These are phyloP conservation scores for Dendrocalamus latiflorus DNA, from an alignment of 202 grass and related monocot species.

Conservation along the genomic window DNA sequence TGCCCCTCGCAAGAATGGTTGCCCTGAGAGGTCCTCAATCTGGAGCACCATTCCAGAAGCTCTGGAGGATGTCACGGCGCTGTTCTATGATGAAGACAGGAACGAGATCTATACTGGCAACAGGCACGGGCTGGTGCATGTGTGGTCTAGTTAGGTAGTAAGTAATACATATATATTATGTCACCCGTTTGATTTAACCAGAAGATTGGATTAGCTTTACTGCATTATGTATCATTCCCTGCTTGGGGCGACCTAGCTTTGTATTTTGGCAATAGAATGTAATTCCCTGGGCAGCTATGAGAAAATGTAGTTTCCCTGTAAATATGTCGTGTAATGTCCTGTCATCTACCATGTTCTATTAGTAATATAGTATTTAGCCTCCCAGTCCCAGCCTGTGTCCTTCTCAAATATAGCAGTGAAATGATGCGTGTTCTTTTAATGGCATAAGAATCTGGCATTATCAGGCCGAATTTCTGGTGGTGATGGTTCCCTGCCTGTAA, in stretches of 20 bases:
- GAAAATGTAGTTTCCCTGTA: constrained; percentile 33
- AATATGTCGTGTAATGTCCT: constrained; percentile 24
- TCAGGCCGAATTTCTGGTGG: neutral
- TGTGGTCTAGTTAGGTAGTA: constrained; percentile 80
- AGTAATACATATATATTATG: constrained; percentile 21
- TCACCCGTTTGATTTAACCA: neutral
- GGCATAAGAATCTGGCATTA: neutral
- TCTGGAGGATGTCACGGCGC: constrained; percentile 71
- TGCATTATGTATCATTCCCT: neutral
- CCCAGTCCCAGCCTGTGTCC: neutral
- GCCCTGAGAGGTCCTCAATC: constrained; percentile 23
- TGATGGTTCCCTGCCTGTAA: neutral
- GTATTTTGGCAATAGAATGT: constrained; percentile 24
- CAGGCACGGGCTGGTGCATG: constrained; percentile 71
- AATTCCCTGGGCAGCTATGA: neutral
- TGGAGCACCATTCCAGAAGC: constrained; percentile 69
- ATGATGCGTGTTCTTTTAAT: neutral
- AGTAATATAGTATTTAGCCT: constrained; percentile 5
- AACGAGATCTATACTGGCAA: constrained; percentile 91
- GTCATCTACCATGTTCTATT: neutral
- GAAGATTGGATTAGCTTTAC: neutral
- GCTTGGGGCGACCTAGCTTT: neutral
- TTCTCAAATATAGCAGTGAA: neutral
- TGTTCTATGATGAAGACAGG: constrained; percentile 87
- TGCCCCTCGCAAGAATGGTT: constrained; percentile 28